Conservation (phyloP, 2,329 filamentous ascomycete species). For the Pseudocercospora musae region DNA sequence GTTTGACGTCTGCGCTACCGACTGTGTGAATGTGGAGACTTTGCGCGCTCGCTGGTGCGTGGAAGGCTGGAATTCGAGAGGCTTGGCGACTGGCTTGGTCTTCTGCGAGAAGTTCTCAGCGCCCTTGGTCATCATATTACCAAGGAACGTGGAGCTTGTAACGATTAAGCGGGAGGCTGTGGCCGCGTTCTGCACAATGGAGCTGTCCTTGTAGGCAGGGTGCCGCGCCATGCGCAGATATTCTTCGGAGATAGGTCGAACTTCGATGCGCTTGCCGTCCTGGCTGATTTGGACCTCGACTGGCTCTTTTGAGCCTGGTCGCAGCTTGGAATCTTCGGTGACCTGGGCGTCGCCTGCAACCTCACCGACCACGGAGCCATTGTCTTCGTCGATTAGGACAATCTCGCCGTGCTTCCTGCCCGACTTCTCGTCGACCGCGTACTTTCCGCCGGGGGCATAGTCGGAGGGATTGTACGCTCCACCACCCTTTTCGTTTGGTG, state of each 20-base stretch:
- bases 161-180: slow-evolving; percentile 89
- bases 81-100: slow-evolving; percentile 72
- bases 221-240: slow-evolving; percentile 77
- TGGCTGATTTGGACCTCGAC: slow-evolving; percentile 73
- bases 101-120: slow-evolving; percentile 79
- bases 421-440: slow-evolving; percentile 50
- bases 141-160: slow-evolving; percentile 75
- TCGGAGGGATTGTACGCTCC: slow-evolving; percentile 72
- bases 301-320: slow-evolving; percentile 86
- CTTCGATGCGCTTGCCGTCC: slow-evolving; percentile 65
- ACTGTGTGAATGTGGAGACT: slow-evolving; percentile 80
- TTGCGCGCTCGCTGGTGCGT: slow-evolving; percentile 83
- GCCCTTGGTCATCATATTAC: slow-evolving; percentile 71
- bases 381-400: slow-evolving; percentile 90
- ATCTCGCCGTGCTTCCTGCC: slow-evolving; percentile 63
- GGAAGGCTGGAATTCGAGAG: slow-evolving; percentile 80
- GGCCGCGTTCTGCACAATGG: slow-evolving; percentile 80
- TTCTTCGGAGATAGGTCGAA: slow-evolving; percentile 64
- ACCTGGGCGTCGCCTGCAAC: slow-evolving; percentile 77
- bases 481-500: slow-evolving; percentile 36
- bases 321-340: slow-evolving; percentile 70
- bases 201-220: slow-evolving; percentile 86
- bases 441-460: slow-evolving; percentile 68
- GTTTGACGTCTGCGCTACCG: slow-evolving; percentile 74
- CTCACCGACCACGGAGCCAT: slow-evolving; percentile 93